Evolutionary conservation across 1,284 basidiomycete genomes (phyloP), one percentile per base, ranked within the genome.

Genomic region (Heliocybe sulcata): DNA sequence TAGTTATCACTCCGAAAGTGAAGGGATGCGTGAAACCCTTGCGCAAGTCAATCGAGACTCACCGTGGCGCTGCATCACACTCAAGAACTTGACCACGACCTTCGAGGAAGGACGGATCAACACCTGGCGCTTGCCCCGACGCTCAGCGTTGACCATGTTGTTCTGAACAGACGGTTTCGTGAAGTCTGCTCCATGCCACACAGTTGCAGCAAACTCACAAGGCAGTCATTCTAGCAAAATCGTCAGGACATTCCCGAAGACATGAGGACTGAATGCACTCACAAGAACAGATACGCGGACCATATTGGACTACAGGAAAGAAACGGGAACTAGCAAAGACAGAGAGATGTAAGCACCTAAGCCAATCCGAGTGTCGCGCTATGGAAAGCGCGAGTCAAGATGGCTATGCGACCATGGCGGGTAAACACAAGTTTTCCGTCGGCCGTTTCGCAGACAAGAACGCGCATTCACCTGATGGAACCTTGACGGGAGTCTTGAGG

Each of bases 101-200:
- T 98, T 98, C 62, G 92, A 95, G 20, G 91, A 93, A 59, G 94
- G 94, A 56, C 94, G 87, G 74, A 98, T 84, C 64, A 98, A 86
- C 61, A 98, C 94, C 79, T 98, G 94, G 67, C 93, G 92, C 82
- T 98, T 98, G 70, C 94, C 95, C 70, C 93, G 90, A 71, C 93
- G 91, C 81, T 98, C 95, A 68, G 95, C 94, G 67, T 98, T 98
- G 86, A 95, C 91, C 64, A 97, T 96, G 83, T 92, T 94, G 85
- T 96, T 96, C 80, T 87, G 57, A 16, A 51, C n/a, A 47, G 51
- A 25, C 25, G 20, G 23, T 31, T 53, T 38, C 58, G 57, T 35
- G 47, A n/a, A 25, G 26, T 31, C 19, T 23, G 1, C 14, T 19
- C 9, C 2, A 23, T 31, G 19, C 25, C 47, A 26, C 27, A 4